Percentiles rank a stretch among this genome's conserved stretches.
phyloP scores from a whole-genome alignment of 495 filamentous ascomycete genomes.

The Pseudomonodictys pantanalensis region DNA sequence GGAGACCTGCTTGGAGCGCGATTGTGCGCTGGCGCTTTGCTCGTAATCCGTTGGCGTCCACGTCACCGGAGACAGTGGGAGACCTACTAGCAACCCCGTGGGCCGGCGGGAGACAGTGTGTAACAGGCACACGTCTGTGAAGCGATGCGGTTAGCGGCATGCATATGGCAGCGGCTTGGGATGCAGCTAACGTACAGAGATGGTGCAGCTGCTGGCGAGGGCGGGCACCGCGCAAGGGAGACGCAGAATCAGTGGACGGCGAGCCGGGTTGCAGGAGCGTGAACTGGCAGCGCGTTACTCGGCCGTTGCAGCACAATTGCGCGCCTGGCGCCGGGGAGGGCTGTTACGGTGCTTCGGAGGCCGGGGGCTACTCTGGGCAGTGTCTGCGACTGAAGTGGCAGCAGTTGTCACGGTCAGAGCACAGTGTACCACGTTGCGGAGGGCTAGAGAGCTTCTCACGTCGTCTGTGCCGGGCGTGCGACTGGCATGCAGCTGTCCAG shows the following conservation, averaged over 20 bases:
- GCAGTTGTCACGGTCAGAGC: conserved; percentile 8
- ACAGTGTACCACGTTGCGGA: conserved; percentile 15
- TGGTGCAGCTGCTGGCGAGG: background rate
- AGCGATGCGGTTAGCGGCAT: conserved; percentile 30
- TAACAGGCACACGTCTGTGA: conserved; percentile 15
- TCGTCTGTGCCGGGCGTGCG: conserved; percentile 15
- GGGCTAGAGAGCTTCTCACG: background rate
- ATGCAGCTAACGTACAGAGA: conserved; percentile 8
- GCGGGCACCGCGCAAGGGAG: conserved; percentile 8
- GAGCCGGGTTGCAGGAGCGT: no score
- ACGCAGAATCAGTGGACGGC: no score
- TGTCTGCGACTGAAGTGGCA: background rate
- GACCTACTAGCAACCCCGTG: conserved; percentile 29
- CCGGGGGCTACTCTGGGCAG: background rate
- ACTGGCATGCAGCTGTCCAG: conserved; percentile 7
- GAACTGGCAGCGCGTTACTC: conserved; percentile 4
- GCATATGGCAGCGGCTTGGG: background rate
- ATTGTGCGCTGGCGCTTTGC: conserved; percentile 38
- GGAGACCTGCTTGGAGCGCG: conserved; percentile 37
- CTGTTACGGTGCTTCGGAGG: background rate
- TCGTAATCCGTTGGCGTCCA: conserved; percentile 43
- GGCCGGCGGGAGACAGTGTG: conserved; percentile 4
- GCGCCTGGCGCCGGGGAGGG: background rate
- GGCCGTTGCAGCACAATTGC: background rate
- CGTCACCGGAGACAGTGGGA: conserved; percentile 33